These are phyloP conservation scores for Hyaloscypha variabilis DNA, from an alignment of 495 filamentous ascomycete genomes.

Conservation along the genomic window DNA sequence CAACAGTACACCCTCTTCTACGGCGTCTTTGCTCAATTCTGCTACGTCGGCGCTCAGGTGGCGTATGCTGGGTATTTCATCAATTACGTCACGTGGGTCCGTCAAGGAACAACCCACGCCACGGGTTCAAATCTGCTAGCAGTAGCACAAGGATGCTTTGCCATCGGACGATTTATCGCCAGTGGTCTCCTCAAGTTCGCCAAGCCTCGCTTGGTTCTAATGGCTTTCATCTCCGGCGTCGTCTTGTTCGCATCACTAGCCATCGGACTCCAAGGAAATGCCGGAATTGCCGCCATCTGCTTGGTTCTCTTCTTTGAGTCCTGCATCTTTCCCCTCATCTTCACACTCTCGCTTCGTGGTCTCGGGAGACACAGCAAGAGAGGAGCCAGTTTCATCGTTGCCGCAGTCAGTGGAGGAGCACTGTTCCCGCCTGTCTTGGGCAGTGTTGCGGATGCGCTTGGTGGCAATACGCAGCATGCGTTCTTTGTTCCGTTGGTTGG, in stretches of 20 bases:
- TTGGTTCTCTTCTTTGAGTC: conserved; percentile 71
- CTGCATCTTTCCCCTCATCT: conserved; percentile 70
- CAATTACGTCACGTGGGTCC: conserved; percentile 39
- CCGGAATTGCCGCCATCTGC: conserved; percentile 60
- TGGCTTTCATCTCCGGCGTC: conserved; percentile 48
- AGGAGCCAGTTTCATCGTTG: conserved; percentile 63
- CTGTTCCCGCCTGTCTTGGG: conserved; percentile 67
- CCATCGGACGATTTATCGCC: conserved; percentile 67
- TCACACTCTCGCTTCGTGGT: conserved; percentile 67
- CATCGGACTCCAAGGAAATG: conserved; percentile 53
- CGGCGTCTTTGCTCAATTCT: conserved; percentile 68
- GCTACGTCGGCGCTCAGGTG: conserved; percentile 71
- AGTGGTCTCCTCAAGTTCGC: conserved; percentile 52
- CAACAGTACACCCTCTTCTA: conserved; percentile 71
- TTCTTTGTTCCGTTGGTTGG: conserved; percentile 38
- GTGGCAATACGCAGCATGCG: conserved; percentile 41
- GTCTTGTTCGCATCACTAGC: conserved; percentile 61
- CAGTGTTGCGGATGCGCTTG: conserved; percentile 50
- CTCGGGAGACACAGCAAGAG: conserved; percentile 71
- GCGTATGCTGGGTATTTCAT: conserved; percentile 60
- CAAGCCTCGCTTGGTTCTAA: conserved; percentile 55
- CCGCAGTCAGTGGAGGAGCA: conserved; percentile 65
- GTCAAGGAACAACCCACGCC: conserved; percentile 34
- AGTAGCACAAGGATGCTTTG: conserved; percentile 67
- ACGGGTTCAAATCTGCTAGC: conserved; percentile 56